A percentile compares a stretch with the other conserved stretches of the same genome.
These are phyloP conservation scores for Cyberlindnera japonica DNA, from an alignment of 805 yeast species.

Conservation along the genomic window DNA sequence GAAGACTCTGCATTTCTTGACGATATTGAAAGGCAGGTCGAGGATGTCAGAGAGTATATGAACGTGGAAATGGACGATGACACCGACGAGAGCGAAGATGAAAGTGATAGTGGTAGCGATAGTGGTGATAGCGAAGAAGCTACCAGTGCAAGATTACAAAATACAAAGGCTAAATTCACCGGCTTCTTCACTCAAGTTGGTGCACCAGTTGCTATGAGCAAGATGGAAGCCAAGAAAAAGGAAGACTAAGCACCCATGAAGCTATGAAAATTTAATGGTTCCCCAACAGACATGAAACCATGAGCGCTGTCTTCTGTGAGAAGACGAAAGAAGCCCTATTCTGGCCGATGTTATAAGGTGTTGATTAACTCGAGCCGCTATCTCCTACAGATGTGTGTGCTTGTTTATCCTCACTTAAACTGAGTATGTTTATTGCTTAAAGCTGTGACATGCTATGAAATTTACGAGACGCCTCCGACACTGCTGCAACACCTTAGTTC, in stretches of 20 bases:
- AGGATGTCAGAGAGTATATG: slow-evolving; percentile 29
- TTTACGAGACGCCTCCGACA: background rate
- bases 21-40: slow-evolving; percentile 35
- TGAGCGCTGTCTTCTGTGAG: no score
- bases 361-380: background rate
- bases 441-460: background rate
- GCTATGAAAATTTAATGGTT: no score
- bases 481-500: background rate
- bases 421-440: background rate
- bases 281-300: background rate
- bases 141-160: background rate
- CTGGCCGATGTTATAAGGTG: no score
- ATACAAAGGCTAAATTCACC: background rate
- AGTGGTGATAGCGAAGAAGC: slow-evolving; percentile 5
- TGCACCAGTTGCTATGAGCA: slow-evolving; percentile 2
- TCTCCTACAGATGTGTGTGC: background rate
- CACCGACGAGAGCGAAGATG: background rate
- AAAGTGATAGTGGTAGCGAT: slow-evolving; percentile 6
- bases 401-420: background rate
- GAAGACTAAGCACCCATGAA: background rate
- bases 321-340: no score
- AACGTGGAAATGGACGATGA: slow-evolving; percentile 4
- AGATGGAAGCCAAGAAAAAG: slow-evolving; percentile 1
- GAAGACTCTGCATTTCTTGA: slow-evolving; percentile 37
- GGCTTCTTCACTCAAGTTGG: background rate